A percentile compares a stretch with the other conserved stretches of the same genome.
Conservation (phyloP, 805 yeast genomes). For the Saturnispora halmiae region DNA sequence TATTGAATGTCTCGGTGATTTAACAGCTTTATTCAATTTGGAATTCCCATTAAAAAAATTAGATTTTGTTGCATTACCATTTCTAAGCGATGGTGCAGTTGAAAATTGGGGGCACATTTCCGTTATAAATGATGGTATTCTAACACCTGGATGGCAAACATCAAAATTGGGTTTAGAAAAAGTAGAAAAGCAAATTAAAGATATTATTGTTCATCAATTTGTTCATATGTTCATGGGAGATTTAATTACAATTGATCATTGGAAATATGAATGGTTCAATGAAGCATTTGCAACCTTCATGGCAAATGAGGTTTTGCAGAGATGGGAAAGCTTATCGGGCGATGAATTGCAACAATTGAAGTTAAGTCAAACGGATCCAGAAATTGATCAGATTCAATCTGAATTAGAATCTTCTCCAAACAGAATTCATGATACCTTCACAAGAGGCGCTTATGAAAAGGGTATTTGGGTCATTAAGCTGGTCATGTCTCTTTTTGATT, state of each 20-base stretch:
- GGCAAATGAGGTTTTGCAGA: slow-evolving; percentile 35
- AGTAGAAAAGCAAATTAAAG: slow-evolving; percentile 31
- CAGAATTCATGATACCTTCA: slow-evolving; percentile 40
- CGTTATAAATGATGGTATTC: slow-evolving; percentile 42
- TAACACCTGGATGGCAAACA: slow-evolving; percentile 29
- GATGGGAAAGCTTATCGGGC: slow-evolving; percentile 28
- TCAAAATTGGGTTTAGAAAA: slow-evolving; percentile 15
- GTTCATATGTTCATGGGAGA: slow-evolving; percentile 81
- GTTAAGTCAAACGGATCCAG: slow-evolving; percentile 25
- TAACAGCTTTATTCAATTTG: slow-evolving; percentile 36
- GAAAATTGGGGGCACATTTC: slow-evolving; percentile 71
- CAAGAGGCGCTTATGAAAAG: slow-evolving; percentile 45
- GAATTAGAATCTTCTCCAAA: slow-evolving; percentile 28
- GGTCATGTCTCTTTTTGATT: slow-evolving; percentile 37
- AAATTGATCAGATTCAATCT: slow-evolving; percentile 32
- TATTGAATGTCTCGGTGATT: slow-evolving; percentile 37
- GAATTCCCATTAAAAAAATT: slow-evolving; percentile 53
- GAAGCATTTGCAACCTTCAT: slow-evolving; percentile 74
- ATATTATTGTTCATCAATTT: slow-evolving; percentile 60
- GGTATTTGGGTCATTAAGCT: slow-evolving; percentile 49
- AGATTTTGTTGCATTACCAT: slow-evolving; percentile 63
- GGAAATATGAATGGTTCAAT: slow-evolving; percentile 65
- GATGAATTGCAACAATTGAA: slow-evolving; percentile 26
- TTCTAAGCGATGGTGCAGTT: slow-evolving; percentile 69
- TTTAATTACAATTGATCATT: slow-evolving; percentile 53